phyloP scores from a whole-genome alignment of 2,329 filamentous ascomycete genomes.

The Fusarium nurragi region DNA sequence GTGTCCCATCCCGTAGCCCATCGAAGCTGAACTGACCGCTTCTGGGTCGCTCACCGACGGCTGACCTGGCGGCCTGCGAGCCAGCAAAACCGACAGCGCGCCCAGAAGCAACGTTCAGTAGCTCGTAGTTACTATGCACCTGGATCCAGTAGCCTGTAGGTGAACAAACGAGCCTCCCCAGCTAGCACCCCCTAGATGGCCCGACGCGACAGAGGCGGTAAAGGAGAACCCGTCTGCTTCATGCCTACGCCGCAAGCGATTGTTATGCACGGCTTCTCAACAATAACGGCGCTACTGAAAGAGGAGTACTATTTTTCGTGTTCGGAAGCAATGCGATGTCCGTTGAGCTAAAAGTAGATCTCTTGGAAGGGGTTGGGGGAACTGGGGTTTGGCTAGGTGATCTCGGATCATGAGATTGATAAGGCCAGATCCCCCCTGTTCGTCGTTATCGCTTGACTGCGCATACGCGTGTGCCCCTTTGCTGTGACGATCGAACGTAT shows the following conservation, averaged over 20 bases:
- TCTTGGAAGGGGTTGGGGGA: conserved; percentile 8
- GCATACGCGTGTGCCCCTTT: conserved; percentile 21
- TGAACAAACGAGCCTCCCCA: background rate
- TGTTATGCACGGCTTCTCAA: conserved; percentile 8
- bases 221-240: conserved; percentile 14
- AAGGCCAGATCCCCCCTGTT: conserved; percentile 20
- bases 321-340: conserved; percentile 16
- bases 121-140: conserved; percentile 1
- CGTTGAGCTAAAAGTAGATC: conserved; percentile 31
- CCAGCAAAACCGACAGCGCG: conserved; percentile 1
- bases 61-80: conserved; percentile 16
- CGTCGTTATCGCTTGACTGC: conserved; percentile 10
- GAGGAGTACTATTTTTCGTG: conserved; percentile 8
- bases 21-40: conserved; percentile 37
- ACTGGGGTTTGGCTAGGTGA: conserved; percentile 30
- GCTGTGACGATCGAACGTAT: conserved; percentile 13
- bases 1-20: background rate
- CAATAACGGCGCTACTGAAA: background rate
- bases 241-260: conserved; percentile 25
- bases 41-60: conserved; percentile 25
- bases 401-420: conserved; percentile 44
- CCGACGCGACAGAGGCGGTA: conserved; percentile 26
- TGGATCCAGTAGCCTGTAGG: background rate
- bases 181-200: conserved; percentile 8
- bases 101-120: conserved; percentile 5